These are phyloP conservation scores for Uromyces viciae-fabae DNA, from an alignment of 1,284 basidiomycete species.

Conservation along the genomic window DNA sequence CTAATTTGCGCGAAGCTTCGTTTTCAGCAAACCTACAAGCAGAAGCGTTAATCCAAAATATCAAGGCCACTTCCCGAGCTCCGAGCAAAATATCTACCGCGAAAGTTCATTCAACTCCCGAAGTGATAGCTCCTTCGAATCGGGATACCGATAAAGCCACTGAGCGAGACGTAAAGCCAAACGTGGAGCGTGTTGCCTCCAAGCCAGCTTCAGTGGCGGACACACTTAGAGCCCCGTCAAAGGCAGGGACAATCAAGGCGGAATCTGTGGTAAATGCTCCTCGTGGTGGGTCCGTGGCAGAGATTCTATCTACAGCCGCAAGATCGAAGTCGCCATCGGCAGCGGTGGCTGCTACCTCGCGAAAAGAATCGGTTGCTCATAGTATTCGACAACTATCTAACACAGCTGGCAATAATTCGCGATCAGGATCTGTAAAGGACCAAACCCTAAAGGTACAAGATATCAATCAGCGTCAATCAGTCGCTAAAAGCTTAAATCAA, in stretches of 20 bases:
- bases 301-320: neutral
- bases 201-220: neutral
- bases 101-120: neutral
- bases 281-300: neutral
- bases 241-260: neutral
- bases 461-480: too few species aligned
- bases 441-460: too few species aligned
- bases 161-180: neutral
- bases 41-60: neutral
- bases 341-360: neutral
- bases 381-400: neutral
- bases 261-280: neutral
- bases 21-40: conserved; percentile 5
- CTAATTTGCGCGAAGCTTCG: conserved; percentile 19
- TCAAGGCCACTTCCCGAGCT: neutral
- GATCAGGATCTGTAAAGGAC: too few species aligned
- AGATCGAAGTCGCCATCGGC: neutral
- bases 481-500: too few species aligned
- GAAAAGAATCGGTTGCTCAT: neutral
- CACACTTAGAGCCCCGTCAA: neutral
- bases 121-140: neutral
- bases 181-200: neutral
- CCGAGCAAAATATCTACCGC: neutral
- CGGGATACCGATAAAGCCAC: neutral
- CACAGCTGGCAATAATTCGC: too few species aligned